Base-by-base conservation (phyloP, 257 asterid species). In the Thymus quinquecostatus region DNA sequence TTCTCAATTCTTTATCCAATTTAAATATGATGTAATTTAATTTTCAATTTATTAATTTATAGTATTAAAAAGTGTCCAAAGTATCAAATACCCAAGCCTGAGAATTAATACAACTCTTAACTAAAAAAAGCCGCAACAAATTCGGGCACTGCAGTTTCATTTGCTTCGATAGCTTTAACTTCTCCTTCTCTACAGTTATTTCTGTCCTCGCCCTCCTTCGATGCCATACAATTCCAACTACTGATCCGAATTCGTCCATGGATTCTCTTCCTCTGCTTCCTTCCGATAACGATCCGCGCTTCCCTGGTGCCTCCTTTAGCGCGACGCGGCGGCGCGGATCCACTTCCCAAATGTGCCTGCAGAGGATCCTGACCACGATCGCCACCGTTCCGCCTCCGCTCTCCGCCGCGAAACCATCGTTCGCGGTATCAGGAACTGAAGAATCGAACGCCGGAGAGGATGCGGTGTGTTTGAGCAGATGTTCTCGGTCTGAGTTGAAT, bases 291-390 rank as follows among this genome's bases (percentile, higher is more conserved):
- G 53, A 65, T 74, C 75, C 64, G 48, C 43, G 58, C 64, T 30
- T 21, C 45, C 48, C 1, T 36, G 55, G 74, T 21, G 14, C 47
- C 44, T 8, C 50, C 33, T 44, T 1, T 10, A 1, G 38, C 27
- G 10, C 64, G 4, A 11, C 45, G 38, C 72, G 47, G 8, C 74
- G 32, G 33, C 75, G 75, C 40, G 51, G 86, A 72, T 84, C 88
- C 73, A 81, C 75, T 28, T 71, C 86, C 40, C 88, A 84, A 61
- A 63, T 53, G 72, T 79, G 75, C 51, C 79, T 84, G 53, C 77
- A 68, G 34, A 77, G 69, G 74, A 84, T 84, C 66, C 72, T 79
- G 12, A 59, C 53, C 66, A 75, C 68, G 28, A 82, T 77, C 53
- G 28, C 79, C 70, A 75, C 84, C 64, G 76, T 77, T 8, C 81